Conservation (phyloP, 2,329 filamentous ascomycete species). For the Cladosporium sp. region DNA sequence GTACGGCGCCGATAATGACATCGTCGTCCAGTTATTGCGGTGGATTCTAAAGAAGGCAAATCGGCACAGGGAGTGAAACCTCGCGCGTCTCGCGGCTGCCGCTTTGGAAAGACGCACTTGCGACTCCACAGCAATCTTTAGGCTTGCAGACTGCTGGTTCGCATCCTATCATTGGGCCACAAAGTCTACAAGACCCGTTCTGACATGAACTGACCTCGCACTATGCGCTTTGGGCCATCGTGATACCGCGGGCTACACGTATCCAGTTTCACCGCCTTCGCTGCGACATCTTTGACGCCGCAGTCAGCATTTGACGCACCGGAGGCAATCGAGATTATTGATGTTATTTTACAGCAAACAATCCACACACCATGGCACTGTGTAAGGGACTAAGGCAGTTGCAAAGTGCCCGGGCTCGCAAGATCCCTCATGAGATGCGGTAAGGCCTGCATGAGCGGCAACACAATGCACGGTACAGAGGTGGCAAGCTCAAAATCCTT, state of each 20-base stretch:
- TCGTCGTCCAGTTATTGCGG: not conserved
- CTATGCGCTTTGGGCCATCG: not conserved
- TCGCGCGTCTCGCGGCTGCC: slow-evolving; percentile 13
- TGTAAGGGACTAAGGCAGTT: not conserved
- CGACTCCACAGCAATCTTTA: slow-evolving; percentile 14
- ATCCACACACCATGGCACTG: not conserved
- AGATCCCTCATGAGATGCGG: not conserved
- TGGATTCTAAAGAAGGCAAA: not conserved
- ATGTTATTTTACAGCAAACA: not conserved
- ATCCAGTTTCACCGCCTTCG: not conserved
- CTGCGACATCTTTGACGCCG: not conserved
- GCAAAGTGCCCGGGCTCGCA: not conserved
- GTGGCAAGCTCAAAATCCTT: not conserved
- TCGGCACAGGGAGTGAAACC: not conserved
- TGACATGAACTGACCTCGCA: not conserved
- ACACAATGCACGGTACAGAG: not conserved
- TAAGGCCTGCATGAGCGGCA: not conserved
- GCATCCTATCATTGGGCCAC: not conserved
- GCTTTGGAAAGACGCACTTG: not conserved
- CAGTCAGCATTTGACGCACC: not conserved
- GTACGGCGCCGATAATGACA: slow-evolving; percentile 1
- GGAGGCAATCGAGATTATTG: not conserved
- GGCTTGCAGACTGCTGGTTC: not conserved
- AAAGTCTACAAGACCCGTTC: not conserved
- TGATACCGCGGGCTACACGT: not conserved